Percentiles rank a stretch among this genome's conserved stretches.
These are phyloP conservation scores for Euphorbia lathyris DNA, from an alignment of 345 rosid genomes.

Conservation along the genomic window DNA sequence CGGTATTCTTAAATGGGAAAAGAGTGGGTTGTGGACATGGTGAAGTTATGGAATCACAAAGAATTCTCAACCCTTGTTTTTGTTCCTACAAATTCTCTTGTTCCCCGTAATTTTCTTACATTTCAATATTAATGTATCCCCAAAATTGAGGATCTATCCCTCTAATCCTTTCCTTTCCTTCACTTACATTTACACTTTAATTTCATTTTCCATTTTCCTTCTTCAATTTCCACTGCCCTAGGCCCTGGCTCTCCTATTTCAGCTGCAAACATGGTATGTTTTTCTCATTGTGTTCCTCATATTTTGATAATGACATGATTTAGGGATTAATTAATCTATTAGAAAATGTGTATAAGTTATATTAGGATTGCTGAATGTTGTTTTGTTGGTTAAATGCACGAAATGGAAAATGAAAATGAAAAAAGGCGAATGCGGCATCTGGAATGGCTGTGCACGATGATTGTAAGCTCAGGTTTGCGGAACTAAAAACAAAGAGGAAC, in stretches of 20 bases:
- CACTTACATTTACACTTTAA: conserved; percentile 15
- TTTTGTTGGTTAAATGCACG: no score
- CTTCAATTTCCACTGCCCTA: conserved; percentile 14
- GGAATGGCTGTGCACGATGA: conserved; percentile 94
- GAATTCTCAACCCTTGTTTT: conserved; percentile 34
- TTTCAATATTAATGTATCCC: conserved; percentile 29
- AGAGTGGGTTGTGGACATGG: conserved; percentile 26
- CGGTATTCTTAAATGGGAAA: not conserved
- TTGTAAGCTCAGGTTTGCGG: conserved; percentile 83
- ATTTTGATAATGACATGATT: not conserved
- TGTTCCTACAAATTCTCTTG: conserved; percentile 37
- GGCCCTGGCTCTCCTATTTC: conserved; percentile 25
- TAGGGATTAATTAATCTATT: no score
- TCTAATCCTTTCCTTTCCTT: conserved; percentile 6
- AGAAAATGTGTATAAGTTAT: no score
- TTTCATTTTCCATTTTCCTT: conserved; percentile 32
- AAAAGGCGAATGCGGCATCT: conserved; percentile 83
- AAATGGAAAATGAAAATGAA: no score
- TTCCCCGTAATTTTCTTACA: conserved; percentile 32
- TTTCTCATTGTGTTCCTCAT: not conserved
- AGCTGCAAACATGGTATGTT: conserved; percentile 51
- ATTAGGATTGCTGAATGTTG: no score
- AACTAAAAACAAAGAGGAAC: conserved; percentile 81
- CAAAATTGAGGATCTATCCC: conserved; percentile 50
- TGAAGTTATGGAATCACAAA: conserved; percentile 19